Percentiles rank a stretch among this genome's conserved stretches.
phyloP scores from a whole-genome alignment of 257 asterid species.

The Solanum chmielewskii region DNA sequence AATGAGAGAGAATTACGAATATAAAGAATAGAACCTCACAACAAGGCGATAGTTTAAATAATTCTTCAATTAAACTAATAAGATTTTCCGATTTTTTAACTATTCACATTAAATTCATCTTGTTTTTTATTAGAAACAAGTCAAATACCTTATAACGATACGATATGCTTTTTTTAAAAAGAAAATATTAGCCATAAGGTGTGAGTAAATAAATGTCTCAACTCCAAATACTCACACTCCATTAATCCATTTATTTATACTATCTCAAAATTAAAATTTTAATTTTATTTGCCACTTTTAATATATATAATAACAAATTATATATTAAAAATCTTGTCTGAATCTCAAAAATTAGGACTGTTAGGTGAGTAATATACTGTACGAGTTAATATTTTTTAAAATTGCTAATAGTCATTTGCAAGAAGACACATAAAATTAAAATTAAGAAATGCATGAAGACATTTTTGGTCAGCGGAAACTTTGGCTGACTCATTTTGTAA shows the following conservation, averaged over 20 bases:
- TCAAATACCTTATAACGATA: background rate
- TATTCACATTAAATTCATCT: background rate
- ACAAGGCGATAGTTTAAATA: no score
- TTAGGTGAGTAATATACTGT: background rate
- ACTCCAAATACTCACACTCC: background rate
- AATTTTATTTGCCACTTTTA: background rate
- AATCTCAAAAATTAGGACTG: background rate
- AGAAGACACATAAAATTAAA: background rate
- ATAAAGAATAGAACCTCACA: no score
- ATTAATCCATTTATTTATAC: background rate
- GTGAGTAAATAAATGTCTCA: background rate
- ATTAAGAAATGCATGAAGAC: slow-evolving; percentile 34
- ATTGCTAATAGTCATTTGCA: background rate
- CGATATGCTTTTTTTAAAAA: background rate
- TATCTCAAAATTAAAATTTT: background rate
- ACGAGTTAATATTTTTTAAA: background rate
- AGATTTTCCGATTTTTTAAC: background rate
- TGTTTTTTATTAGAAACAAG: background rate
- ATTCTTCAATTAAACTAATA: no score
- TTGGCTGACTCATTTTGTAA: background rate
- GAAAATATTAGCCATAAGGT: background rate
- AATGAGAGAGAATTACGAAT: no score
- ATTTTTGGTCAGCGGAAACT: slow-evolving; percentile 13
- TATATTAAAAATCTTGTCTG: background rate
- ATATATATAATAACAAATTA: background rate